These are phyloP conservation scores for Paramecium tetraurelia DNA, from an alignment of 73 alveolate species.

Conservation along the genomic window DNA sequence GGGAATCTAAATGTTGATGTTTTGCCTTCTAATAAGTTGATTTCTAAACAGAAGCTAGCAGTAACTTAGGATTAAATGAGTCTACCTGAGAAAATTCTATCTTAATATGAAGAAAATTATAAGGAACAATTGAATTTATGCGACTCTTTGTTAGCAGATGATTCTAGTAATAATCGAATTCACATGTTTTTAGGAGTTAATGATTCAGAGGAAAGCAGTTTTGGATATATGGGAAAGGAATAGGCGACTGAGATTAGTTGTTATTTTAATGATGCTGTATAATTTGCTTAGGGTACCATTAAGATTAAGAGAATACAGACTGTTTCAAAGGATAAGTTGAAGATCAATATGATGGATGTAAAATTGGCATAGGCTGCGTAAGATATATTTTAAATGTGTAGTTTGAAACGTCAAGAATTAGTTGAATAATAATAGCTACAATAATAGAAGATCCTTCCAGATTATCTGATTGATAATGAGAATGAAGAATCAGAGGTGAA, in stretches of 20 bases:
- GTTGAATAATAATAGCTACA: background rate
- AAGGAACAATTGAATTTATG: background rate
- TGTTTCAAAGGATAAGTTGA: background rate
- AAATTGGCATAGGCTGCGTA: slow-evolving; percentile 13
- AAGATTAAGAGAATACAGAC: background rate
- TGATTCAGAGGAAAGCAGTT: slow-evolving; percentile 50
- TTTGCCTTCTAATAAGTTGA: background rate
- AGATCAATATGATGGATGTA: slow-evolving; percentile 39
- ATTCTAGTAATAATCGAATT: background rate
- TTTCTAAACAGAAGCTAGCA: background rate
- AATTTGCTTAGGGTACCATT: background rate
- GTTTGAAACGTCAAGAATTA: background rate
- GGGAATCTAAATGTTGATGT: background rate
- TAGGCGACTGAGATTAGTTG: slow-evolving; percentile 42
- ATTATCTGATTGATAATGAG: background rate
- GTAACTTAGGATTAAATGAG: background rate
- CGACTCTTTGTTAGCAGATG: slow-evolving; percentile 28
- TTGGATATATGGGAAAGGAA: slow-evolving; percentile 39
- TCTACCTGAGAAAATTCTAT: background rate
- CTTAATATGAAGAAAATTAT: background rate
- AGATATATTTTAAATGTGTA: background rate
- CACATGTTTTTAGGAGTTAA: background rate
- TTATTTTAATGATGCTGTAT: background rate
- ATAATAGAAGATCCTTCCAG: background rate
- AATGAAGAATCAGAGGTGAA: background rate